These are phyloP conservation scores for Plasmodium billcollinsi DNA, from an alignment of 169 alveolate species.

Conservation along the genomic window DNA sequence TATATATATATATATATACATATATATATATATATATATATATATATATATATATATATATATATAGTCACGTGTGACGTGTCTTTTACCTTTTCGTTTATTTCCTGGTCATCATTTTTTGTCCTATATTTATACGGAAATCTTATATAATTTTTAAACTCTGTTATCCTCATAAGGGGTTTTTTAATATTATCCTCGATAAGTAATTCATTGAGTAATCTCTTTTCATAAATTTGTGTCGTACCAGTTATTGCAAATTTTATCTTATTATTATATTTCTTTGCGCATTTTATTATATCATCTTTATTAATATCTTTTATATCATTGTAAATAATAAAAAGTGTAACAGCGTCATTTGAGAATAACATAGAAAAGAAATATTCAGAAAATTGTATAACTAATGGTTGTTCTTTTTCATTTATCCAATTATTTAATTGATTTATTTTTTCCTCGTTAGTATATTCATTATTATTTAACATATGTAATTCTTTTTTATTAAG, in stretches of 20 bases:
- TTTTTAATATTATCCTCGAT: slow-evolving; percentile 40
- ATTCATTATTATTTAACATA: slow-evolving; percentile 11
- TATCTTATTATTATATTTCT: slow-evolving; percentile 27
- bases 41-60: not conserved
- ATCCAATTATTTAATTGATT: slow-evolving; percentile 23
- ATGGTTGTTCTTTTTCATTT: slow-evolving; percentile 40
- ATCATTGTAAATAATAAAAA: slow-evolving; percentile 60
- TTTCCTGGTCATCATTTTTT: slow-evolving; percentile 34
- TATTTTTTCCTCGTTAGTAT: slow-evolving; percentile 13
- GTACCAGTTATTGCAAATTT: slow-evolving; percentile 35
- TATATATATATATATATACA: not conserved
- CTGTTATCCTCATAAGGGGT: slow-evolving; percentile 69
- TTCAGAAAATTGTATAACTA: slow-evolving; percentile 61
- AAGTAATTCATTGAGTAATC: slow-evolving; percentile 64
- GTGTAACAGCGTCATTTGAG: slow-evolving; percentile 17
- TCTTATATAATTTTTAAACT: slow-evolving; percentile 26
- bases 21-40: not conserved
- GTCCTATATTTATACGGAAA: slow-evolving; percentile 70
- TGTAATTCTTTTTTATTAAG: slow-evolving; percentile 7
- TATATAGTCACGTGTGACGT: not conserved
- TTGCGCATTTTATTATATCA: slow-evolving; percentile 70
- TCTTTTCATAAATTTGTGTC: slow-evolving; percentile 28
- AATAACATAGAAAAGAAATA: slow-evolving; percentile 41
- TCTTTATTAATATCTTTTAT: slow-evolving; percentile 38
- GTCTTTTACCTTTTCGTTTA: slow-evolving; percentile 55